Base-by-base conservation (phyloP, 495 filamentous ascomycete species). In the Echria macrotheca region DNA sequence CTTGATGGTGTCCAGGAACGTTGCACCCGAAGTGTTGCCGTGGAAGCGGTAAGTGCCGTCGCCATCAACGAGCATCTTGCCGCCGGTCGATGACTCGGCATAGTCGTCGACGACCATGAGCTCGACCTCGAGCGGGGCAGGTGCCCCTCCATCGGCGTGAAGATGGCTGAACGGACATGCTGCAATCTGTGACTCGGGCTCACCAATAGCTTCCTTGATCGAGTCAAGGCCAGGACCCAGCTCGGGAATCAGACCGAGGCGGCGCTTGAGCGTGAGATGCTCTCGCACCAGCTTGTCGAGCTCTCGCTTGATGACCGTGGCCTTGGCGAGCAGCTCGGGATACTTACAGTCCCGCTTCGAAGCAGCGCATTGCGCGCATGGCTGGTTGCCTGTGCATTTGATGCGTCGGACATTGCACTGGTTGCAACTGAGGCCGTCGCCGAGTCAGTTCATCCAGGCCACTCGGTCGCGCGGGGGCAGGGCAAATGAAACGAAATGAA, bases 391-490 rank as follows among this genome's bases (percentile, higher is more conserved):
- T n/a, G 57, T 66, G 53, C 69, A 73, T 44, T 69, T 73, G 52
- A 69, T 66, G 41, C 69, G 67, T 12, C 64, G 61, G 18, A 71
- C 55, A 55, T 73, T 73, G 63, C 69, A 73, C 46, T 54, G 57
- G 50, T 73, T 71, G 58, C 69, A 73, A 15, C 69, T 72, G 49
- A 45, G 17, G 21, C 14, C 19, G 33, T 22, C 11, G n/a, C 12
- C 9, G 11, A n/a, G n/a, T 24, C 17, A n/a, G 25, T 19, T 31
- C 25, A 23, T n/a, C n/a, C n/a, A n/a, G n/a, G n/a, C n/a, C n/a
- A n/a, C n/a, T n/a, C n/a, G n/a, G n/a, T n/a, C n/a, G n/a, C n/a
- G n/a, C n/a, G n/a, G n/a, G n/a, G 23, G 2, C 17, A 32, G 5
- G 29, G 22, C 11, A 10, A 11, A 15, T 3, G 25, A 49, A 18